Base-by-base conservation (phyloP, 306 rosid species). In the Urtica urens region DNA sequence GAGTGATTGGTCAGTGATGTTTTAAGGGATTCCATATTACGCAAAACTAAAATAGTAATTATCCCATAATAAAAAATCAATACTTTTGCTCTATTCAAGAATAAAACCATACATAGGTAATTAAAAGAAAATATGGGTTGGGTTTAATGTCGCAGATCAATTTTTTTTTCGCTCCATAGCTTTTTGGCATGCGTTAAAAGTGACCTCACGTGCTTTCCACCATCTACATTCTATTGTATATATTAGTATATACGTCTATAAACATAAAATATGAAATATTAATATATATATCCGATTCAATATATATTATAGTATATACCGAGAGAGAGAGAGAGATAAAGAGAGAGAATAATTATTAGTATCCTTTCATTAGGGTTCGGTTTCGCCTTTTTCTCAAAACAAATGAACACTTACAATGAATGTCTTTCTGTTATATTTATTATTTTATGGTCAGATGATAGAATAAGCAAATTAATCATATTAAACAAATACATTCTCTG, bases 151-250 rank as follows among this genome's bases (percentile, higher is more conserved):
- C 67, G 46, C 59, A 63, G 61, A 33, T 4, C 4, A 6, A 15
- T 26, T 26, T 59, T 60, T 65, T 52, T 27, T 26, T 26, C 57
- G 57, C 62, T 47, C 28, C 40, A 18, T 42, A 60, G 72, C 86
- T 82, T 79, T 49, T 82, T 65, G 74, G 86, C 96, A 82, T 75
- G 96, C 93, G 93, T 47, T 49, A 74, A 86, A 86, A 86, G 90
- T 34, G 58, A 62, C 55, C 63, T 77, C 93, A 77, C 93, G 81
- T 82, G 93, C 76, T 70, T 48, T 64, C 86, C 83, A 81, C 58
- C 7, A 51, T 63, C 49, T 65, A 46, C 29, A 31, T 13, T 19
- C 6, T 51, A 51, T 51, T 51, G 35, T 33, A 34, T 20, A 11
- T 53, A 65, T 7, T 7, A 28, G 38, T 20, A 49, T 19, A 41